Evolutionary conservation across 1,139 yeast genomes (phyloP).

Genomic region (Nadsonia starkeyi-henricii): DNA sequence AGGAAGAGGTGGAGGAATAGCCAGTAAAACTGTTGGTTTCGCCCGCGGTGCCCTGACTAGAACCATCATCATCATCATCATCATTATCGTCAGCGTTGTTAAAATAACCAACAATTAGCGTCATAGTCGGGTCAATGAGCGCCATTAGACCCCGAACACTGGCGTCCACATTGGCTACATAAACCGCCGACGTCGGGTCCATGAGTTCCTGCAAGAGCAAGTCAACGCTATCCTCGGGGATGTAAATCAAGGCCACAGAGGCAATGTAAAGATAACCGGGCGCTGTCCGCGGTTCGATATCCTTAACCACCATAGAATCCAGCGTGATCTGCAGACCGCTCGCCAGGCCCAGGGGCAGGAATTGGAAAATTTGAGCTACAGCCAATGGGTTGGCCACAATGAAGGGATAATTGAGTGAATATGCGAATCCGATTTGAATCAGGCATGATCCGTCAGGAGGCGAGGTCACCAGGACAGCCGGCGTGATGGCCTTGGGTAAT

Average conservation of each 20-base stretch:
- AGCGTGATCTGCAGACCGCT: constrained; percentile 21
- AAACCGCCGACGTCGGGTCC: constrained; percentile 22
- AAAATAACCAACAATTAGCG: constrained; percentile 14
- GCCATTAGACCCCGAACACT: constrained; percentile 24
- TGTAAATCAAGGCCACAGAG: constrained; percentile 26
- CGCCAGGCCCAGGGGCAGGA: constrained; percentile 27
- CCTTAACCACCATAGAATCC: constrained; percentile 19
- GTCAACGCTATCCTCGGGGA: constrained; percentile 21
- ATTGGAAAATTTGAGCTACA: constrained; percentile 31
- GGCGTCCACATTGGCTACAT: constrained; percentile 19
- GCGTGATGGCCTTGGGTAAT: constrained; percentile 27
- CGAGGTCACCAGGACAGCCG: constrained; percentile 20
- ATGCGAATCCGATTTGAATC: constrained; percentile 28
- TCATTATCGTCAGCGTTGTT: constrained; percentile 2
- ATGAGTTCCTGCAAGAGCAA: constrained; percentile 19
- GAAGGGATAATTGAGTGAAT: constrained; percentile 28
- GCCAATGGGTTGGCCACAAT: constrained; percentile 27
- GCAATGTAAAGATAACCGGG: constrained; percentile 21
- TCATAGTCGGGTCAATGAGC: constrained; percentile 27
- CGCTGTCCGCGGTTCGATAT: constrained; percentile 25
- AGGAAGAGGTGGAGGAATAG: no score
- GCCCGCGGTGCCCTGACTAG: background rate
- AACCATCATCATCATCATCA: constrained; percentile 1
- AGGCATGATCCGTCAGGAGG: constrained; percentile 20
- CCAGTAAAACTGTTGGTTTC: constrained; percentile 8